Evolutionary conservation across 495 filamentous ascomycete genomes (phyloP).

Genomic region (Sabuloglossum arenarium): DNA sequence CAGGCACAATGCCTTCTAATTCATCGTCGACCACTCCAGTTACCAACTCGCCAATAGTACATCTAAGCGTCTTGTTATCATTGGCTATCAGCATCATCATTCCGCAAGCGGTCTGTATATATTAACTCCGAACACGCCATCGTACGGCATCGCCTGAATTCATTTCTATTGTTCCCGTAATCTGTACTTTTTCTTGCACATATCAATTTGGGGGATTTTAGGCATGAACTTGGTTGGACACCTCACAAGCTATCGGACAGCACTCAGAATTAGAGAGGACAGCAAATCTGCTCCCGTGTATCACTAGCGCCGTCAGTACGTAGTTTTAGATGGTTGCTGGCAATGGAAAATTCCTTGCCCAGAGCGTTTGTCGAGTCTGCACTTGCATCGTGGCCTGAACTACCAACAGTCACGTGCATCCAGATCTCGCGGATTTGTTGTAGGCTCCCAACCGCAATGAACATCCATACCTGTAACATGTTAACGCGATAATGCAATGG

Average conservation of each 20-base stretch:
- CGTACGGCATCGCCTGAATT: not conserved
- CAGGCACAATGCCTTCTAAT: not conserved
- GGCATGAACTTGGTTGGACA: too few relatives aligned
- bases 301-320: not conserved
- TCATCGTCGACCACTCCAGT: not conserved
- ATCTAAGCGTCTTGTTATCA: not conserved
- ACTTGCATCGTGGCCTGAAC: too few relatives aligned
- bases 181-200: not conserved
- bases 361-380: too few relatives aligned
- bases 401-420: not conserved
- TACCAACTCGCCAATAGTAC: not conserved
- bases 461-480: not conserved
- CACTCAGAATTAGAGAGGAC: too few relatives aligned
- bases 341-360: too few relatives aligned
- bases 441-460: not conserved
- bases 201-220: not conserved
- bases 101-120: not conserved
- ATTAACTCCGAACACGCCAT: not conserved
- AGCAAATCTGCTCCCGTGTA: not conserved
- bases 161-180: not conserved
- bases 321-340: not conserved
- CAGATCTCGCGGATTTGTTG: not conserved
- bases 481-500: conserved; percentile 17
- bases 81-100: not conserved
- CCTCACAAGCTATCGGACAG: too few relatives aligned